phyloP scores from a whole-genome alignment of 2,329 filamentous ascomycete species.

The Fusarium sp. region DNA sequence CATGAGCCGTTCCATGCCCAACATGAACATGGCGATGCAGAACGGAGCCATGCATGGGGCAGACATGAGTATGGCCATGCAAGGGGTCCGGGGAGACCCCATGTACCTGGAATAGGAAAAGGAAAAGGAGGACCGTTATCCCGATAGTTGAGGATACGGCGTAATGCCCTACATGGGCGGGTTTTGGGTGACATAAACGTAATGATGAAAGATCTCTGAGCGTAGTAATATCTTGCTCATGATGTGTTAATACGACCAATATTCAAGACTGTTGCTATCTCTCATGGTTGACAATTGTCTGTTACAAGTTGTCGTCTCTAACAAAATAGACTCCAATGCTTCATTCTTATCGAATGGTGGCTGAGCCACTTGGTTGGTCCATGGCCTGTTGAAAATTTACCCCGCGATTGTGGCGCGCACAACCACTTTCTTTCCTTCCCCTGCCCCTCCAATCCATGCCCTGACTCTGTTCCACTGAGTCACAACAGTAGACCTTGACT shows the following conservation, averaged over 20 bases:
- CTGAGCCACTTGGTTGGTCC: constrained; percentile 25
- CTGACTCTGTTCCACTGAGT: constrained; percentile 43
- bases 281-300: background rate
- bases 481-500: constrained; percentile 38
- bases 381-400: constrained; percentile 41
- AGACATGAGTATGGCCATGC: constrained; percentile 59
- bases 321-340: background rate
- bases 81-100: constrained; percentile 57
- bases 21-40: constrained; percentile 57
- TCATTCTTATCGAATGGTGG: constrained; percentile 15
- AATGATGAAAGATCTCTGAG: constrained; percentile 45
- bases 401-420: constrained; percentile 45
- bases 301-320: background rate
- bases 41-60: constrained; percentile 52
- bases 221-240: constrained; percentile 36
- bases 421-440: constrained; percentile 29
- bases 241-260: constrained; percentile 48
- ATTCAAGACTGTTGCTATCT: background rate
- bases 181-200: constrained; percentile 34
- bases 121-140: constrained; percentile 12
- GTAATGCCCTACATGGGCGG: constrained; percentile 13
- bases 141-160: background rate
- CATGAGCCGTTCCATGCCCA: constrained; percentile 58
- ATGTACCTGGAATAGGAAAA: constrained; percentile 63
- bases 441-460: constrained; percentile 44